Percentiles rank a stretch among this genome's conserved stretches.
These are phyloP conservation scores for Magnolia kwangsiensis DNA, from an alignment of 164 flowering plant species.

Conservation along the genomic window DNA sequence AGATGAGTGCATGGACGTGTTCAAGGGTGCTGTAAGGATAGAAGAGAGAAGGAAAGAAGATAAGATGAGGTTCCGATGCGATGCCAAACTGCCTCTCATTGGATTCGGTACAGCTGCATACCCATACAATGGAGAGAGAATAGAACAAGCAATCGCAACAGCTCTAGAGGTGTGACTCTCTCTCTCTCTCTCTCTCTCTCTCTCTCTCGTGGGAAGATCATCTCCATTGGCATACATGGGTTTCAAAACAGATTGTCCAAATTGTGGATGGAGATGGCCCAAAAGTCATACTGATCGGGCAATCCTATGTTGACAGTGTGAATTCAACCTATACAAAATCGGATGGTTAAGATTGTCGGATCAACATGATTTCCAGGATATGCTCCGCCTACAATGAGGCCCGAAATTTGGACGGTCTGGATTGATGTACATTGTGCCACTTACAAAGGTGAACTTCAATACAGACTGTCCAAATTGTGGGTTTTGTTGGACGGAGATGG, in stretches of 20 bases:
- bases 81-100: constrained; percentile 46
- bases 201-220: neutral
- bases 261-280: no score
- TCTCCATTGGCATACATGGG: neutral
- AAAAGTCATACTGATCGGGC: no score
- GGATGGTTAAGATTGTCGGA: no score
- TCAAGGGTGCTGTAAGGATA: neutral
- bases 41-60: constrained; percentile 1
- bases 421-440: no score
- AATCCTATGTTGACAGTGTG: no score
- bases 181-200: neutral
- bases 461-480: no score
- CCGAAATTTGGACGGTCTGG: no score
- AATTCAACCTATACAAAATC: no score
- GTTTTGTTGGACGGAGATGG: no score
- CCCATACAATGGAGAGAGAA: constrained; percentile 32
- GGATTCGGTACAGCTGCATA: constrained; percentile 62
- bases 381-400: no score
- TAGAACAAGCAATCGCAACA: constrained; percentile 41
- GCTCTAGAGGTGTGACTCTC: constrained; percentile 52
- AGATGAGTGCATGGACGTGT: neutral
- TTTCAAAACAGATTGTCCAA: neutral
- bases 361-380: no score
- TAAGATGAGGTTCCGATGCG: constrained; percentile 38
- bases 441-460: no score